Evolutionary conservation across 495 filamentous ascomycete genomes (phyloP).

Genomic region (Podospora didyma): DNA sequence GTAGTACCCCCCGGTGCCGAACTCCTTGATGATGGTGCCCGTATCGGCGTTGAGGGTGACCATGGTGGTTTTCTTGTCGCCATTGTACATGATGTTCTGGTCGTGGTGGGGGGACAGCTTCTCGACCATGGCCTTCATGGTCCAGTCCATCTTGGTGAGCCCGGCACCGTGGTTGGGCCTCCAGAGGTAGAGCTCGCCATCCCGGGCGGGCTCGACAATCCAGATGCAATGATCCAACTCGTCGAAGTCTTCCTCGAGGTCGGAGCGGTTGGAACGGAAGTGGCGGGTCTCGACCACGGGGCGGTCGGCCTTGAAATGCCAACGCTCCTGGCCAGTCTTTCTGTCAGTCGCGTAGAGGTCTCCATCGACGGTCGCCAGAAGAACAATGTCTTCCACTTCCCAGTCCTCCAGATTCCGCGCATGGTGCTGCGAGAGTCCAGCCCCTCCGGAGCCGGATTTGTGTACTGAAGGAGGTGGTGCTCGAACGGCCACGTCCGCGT

Average conservation of each 20-base stretch:
- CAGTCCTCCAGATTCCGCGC: slow-evolving; percentile 97
- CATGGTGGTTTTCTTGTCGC: slow-evolving; percentile 82
- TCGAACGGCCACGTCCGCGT: slow-evolving; percentile 52
- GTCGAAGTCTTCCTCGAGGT: slow-evolving; percentile 50
- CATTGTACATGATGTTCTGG: slow-evolving; percentile 77
- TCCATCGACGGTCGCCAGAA: slow-evolving; percentile 98
- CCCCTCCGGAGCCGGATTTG: slow-evolving; percentile 46
- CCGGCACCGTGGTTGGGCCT: slow-evolving; percentile 64
- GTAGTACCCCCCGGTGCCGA: slow-evolving; percentile 39
- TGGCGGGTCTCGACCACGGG: slow-evolving; percentile 90
- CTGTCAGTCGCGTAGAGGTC: slow-evolving; percentile 89
- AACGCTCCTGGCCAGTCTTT: slow-evolving; percentile 74
- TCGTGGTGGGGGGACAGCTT: slow-evolving; percentile 62
- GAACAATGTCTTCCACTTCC: slow-evolving; percentile 99
- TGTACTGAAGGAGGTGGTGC: slow-evolving; percentile 68
- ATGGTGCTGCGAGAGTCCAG: slow-evolving; percentile 71
- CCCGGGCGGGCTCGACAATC: slow-evolving; percentile 89
- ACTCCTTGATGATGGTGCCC: slow-evolving; percentile 61
- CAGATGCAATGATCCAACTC: slow-evolving; percentile 83
- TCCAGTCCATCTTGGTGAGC: slow-evolving; percentile 74
- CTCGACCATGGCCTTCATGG: slow-evolving; percentile 79
- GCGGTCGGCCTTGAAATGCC: slow-evolving; percentile 76
- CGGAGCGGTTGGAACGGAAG: slow-evolving; percentile 66
- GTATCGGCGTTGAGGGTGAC: slow-evolving; percentile 84
- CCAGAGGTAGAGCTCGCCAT: slow-evolving; percentile 88